These are phyloP conservation scores for Linum usitatissimum DNA, from an alignment of 345 rosid genomes.

Conservation along the genomic window DNA sequence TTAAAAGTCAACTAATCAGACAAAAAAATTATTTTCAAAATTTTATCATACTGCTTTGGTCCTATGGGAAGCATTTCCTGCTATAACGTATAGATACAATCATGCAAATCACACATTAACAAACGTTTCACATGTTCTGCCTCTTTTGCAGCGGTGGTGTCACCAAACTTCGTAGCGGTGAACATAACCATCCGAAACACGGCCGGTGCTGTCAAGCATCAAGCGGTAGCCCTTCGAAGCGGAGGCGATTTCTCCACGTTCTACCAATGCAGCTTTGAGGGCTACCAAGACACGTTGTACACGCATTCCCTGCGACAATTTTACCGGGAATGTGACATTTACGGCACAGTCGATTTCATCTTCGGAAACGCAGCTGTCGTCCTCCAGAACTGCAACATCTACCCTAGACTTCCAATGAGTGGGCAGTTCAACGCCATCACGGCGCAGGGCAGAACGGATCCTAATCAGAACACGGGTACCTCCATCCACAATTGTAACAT, in stretches of 20 bases:
- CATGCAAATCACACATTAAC: too few species aligned
- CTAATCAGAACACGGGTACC: slow-evolving; percentile 76
- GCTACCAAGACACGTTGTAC: slow-evolving; percentile 63
- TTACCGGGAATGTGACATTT: slow-evolving; percentile 76
- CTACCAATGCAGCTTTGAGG: neutral
- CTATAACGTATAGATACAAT: too few species aligned
- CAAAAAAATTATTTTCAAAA: too few species aligned
- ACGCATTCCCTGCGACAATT: slow-evolving; percentile 69
- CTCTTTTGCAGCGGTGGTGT: slow-evolving; percentile 45
- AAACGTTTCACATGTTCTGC: too few species aligned
- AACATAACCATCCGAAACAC: slow-evolving; percentile 63
- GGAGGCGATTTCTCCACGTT: neutral
- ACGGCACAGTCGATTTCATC: slow-evolving; percentile 84
- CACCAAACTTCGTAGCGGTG: slow-evolving; percentile 71
- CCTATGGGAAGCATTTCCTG: too few species aligned
- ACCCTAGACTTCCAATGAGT: slow-evolving; percentile 53
- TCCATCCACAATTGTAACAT: slow-evolving; percentile 59
- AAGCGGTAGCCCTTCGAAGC: neutral
- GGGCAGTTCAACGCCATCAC: slow-evolving; percentile 87
- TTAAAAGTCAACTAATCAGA: too few species aligned
- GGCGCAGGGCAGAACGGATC: slow-evolving; percentile 73
- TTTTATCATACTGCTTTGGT: too few species aligned
- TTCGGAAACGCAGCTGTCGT: slow-evolving; percentile 89
- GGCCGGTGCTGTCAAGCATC: neutral
- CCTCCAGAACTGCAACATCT: slow-evolving; percentile 61